These are phyloP conservation scores for Entrophospora sp. DNA, from an alignment of 192 early-diverging fungal species.

Conservation along the genomic window DNA sequence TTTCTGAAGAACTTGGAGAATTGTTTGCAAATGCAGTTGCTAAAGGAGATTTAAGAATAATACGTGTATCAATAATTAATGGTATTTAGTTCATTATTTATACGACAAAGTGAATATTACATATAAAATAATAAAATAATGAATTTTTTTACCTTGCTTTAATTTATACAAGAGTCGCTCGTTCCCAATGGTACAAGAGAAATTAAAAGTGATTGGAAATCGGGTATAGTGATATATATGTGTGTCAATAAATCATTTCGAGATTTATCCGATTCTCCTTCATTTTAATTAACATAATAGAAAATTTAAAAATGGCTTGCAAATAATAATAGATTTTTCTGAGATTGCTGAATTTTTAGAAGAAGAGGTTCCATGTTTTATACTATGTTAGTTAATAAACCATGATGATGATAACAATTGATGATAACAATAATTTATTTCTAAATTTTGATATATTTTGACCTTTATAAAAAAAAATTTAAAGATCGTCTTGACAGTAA, in stretches of 20 bases:
- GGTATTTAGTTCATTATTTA: too few species aligned
- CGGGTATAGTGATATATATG: slow-evolving; percentile 24
- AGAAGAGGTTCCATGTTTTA: slow-evolving; percentile 50
- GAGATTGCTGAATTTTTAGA: slow-evolving; percentile 39
- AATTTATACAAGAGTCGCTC: slow-evolving; percentile 25
- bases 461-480: too few species aligned
- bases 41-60: slow-evolving; percentile 26
- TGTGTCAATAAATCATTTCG: too few species aligned
- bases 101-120: neutral
- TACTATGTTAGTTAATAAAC: too few species aligned
- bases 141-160: too few species aligned
- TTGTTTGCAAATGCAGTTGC: slow-evolving; percentile 35
- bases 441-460: too few species aligned
- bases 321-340: slow-evolving; percentile 41
- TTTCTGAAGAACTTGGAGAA: slow-evolving; percentile 39
- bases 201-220: slow-evolving; percentile 30
- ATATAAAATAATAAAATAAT: neutral
- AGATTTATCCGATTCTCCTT: neutral
- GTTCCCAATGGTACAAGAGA: slow-evolving; percentile 20
- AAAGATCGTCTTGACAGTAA: slow-evolving; percentile 49
- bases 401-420: too few species aligned
- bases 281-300: neutral
- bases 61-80: slow-evolving; percentile 39
- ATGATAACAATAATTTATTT: too few species aligned
- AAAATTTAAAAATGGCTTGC: neutral